A percentile compares a stretch with the other conserved stretches of the same genome.
Evolutionary conservation across 495 filamentous ascomycete species (phyloP).

Genomic region (Tuber calosporum): DNA sequence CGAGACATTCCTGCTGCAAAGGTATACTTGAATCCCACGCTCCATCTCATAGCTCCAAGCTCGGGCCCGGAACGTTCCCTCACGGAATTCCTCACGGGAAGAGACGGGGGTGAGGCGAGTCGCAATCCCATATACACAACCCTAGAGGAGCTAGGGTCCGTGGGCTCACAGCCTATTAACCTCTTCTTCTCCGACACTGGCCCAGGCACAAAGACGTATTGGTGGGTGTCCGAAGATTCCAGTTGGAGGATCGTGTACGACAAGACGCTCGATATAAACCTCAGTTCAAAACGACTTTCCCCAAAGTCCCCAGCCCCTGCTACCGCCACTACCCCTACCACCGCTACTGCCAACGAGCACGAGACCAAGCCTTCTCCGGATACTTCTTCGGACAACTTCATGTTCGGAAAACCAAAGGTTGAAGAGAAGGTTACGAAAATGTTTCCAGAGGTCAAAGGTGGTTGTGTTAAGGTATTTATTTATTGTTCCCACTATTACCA

Average conservation of each 20-base stretch:
- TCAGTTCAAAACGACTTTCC: neutral
- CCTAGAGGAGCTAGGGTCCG: conserved; percentile 12
- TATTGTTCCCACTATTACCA: no score
- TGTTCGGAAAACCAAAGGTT: neutral
- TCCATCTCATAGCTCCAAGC: neutral
- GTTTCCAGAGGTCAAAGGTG: neutral
- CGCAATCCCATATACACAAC: conserved; percentile 22
- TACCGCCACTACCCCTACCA: neutral
- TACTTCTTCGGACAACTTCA: neutral
- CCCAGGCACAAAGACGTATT: conserved; percentile 14
- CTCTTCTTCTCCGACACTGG: conserved; percentile 14
- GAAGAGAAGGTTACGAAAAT: neutral
- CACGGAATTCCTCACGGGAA: conserved; percentile 1
- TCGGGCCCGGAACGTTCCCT: neutral
- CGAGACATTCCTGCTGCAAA: conserved; percentile 17
- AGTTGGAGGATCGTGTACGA: conserved; percentile 28
- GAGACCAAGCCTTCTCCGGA: neutral
- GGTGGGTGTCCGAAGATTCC: conserved; percentile 28
- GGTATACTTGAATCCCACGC: conserved; percentile 15
- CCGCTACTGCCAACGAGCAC: neutral
- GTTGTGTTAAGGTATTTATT: neutral
- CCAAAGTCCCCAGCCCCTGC: no score
- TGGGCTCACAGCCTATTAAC: neutral
- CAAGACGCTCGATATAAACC: neutral
- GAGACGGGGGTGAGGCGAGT: neutral